Conservation (phyloP, 2,329 filamentous ascomycete species). For the Colletotrichum paranaense region DNA sequence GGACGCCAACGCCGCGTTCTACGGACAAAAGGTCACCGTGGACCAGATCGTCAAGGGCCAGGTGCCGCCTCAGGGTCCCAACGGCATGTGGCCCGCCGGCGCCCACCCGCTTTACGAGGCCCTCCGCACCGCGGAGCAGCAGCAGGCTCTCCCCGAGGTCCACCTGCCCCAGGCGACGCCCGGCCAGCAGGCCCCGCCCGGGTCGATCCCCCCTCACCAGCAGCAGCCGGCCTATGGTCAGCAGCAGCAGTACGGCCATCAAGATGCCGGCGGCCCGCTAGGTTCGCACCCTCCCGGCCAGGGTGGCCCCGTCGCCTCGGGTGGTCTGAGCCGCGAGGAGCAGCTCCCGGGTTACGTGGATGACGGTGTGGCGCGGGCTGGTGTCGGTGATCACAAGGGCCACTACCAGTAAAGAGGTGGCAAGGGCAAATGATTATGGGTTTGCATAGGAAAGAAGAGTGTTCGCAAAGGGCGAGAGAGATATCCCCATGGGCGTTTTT, state of each 20-base stretch:
- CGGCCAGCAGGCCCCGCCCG: conserved; percentile 15
- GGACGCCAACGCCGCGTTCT: conserved; percentile 91
- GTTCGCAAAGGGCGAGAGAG: background rate
- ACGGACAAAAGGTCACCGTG: conserved; percentile 68
- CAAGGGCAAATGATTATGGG: background rate
- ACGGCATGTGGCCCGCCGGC: conserved; percentile 47
- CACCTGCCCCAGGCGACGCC: conserved; percentile 32
- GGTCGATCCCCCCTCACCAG: conserved; percentile 14
- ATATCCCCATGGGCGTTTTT: conserved; percentile 13
- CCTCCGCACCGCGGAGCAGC: conserved; percentile 46
- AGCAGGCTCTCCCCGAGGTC: conserved; percentile 34
- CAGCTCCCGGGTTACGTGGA: conserved; percentile 35
- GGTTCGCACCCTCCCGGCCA: conserved; percentile 22
- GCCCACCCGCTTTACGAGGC: conserved; percentile 44
- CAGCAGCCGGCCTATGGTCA: conserved; percentile 19
- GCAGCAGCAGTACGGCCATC: conserved; percentile 16
- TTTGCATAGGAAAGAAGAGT: background rate
- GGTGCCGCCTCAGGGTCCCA: conserved; percentile 43
- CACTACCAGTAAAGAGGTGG: conserved; percentile 26
- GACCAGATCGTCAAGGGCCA: conserved; percentile 60
- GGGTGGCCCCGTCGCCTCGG: conserved; percentile 20
- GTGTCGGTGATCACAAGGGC: conserved; percentile 34
- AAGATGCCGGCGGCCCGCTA: conserved; percentile 40
- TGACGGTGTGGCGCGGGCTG: conserved; percentile 31
- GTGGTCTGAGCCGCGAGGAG: conserved; percentile 21